phyloP scores from a whole-genome alignment of 2,329 filamentous ascomycete species.

The Trichoderma polysporum region DNA sequence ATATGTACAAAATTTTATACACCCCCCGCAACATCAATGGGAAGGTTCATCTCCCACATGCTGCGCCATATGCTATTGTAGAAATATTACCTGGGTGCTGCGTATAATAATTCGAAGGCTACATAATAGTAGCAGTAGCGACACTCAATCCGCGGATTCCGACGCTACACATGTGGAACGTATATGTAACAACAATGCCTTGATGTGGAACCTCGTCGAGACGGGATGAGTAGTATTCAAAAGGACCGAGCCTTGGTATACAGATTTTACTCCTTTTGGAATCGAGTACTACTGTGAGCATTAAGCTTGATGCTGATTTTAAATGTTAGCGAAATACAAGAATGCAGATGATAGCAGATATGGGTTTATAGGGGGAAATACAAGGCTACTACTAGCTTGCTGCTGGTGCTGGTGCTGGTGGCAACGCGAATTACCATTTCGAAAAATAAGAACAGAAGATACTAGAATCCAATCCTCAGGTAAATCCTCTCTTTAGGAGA shows the following conservation, averaged over 20 bases:
- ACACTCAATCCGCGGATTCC: background rate
- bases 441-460: background rate
- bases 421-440: background rate
- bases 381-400: too few relatives aligned
- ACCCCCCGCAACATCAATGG: background rate
- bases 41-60: background rate
- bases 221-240: background rate
- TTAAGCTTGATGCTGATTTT: background rate
- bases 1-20: background rate
- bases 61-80: background rate
- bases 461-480: background rate
- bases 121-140: background rate
- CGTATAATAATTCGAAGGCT: background rate
- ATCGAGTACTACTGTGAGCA: background rate
- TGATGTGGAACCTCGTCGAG: background rate
- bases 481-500: background rate
- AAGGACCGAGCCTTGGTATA: background rate
- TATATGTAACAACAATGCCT: background rate
- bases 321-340: background rate
- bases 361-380: too few relatives aligned
- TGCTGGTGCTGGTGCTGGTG: background rate
- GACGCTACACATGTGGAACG: background rate
- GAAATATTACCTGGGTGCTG: too few relatives aligned
- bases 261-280: background rate
- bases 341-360: background rate